Evolutionary conservation across 805 yeast genomes (phyloP), one percentile per base, ranked within the genome.

Genomic region (Tetrapisispora arboricola): DNA sequence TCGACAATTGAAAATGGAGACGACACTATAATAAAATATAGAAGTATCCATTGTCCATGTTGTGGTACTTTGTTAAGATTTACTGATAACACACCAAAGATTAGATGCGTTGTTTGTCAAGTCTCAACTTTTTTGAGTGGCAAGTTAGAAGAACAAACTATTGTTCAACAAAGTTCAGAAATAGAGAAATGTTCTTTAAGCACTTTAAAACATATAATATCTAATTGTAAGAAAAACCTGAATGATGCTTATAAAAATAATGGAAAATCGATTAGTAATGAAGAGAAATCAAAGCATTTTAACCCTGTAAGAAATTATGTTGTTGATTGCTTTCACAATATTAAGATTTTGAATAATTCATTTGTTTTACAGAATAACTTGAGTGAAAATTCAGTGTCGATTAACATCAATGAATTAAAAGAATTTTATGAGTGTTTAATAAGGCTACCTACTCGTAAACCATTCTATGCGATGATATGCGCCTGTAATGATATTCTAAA

Each of bases 61-160:
- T 73, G 78, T 55, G 73, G 72, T 1, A 64, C 72, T 0, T 42
- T 62, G 13, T 49, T 72, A 24, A 66, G 63, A 39, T 59, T 67
- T 36, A 72, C 72, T 0, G 46, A 55, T 2, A 43, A 51, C 9
- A 61, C 60, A 4, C 30, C 46, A 6, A 69, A 64, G 42, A 78
- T 73, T 53, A 70, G 72, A 43, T 84, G 94, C 53, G 66, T 78
- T 0, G 66, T 75, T 4, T 84, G 94, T 51, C 68, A 66, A 28
- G 71, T 80, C 6, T 75, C 76, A 1, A 45, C 63, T 11, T 38
- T 65, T 21, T 8, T 45, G 15, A 25, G 25, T 15, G 17, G 25
- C 9, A n/a, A n/a, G n/a, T n/a, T n/a, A n/a, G n/a, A n/a, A n/a
- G 37, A 34, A 24, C 7, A 4, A 15, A 5, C 16, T 20, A 31